phyloP scores from a whole-genome alignment of 257 asterid species.

The Rhazya stricta region DNA sequence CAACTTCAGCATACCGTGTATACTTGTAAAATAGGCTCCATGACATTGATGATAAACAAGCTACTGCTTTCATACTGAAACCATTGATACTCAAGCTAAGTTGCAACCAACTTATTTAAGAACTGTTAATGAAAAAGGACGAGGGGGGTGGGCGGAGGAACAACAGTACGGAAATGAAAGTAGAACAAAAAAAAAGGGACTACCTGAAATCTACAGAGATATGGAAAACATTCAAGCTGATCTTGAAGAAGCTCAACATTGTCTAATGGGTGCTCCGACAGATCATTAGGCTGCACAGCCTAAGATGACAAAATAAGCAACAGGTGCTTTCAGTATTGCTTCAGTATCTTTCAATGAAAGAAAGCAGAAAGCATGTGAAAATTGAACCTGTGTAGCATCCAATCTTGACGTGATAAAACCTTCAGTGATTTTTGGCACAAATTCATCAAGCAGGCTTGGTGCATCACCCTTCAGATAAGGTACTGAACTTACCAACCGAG shows the following conservation, averaged over 20 bases:
- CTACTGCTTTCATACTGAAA: conserved; percentile 89
- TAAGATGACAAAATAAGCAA: conserved; percentile 29
- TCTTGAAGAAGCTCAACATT: conserved; percentile 98
- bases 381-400: conserved; percentile 86
- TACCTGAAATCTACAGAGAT: conserved; percentile 95
- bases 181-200: not conserved
- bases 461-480: conserved; percentile 95
- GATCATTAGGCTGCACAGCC: conserved; percentile 72
- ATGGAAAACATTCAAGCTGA: conserved; percentile 91
- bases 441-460: conserved; percentile 95
- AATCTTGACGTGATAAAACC: conserved; percentile 93
- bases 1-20: conserved; percentile 59
- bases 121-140: not conserved
- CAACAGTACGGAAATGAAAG: not conserved
- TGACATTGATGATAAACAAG: conserved; percentile 68
- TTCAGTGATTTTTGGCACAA: conserved; percentile 88
- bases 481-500: conserved; percentile 92
- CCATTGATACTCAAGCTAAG: conserved; percentile 18
- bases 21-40: conserved; percentile 86
- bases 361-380: conserved; percentile 3
- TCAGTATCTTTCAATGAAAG: not conserved
- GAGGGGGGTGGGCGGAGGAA: conserved; percentile 1
- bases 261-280: conserved; percentile 90
- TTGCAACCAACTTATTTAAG: not conserved
- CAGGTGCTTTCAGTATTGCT: not conserved